Conservation (phyloP, 1,284 basidiomycete species). For the Pyrrhoderma noxium region DNA sequence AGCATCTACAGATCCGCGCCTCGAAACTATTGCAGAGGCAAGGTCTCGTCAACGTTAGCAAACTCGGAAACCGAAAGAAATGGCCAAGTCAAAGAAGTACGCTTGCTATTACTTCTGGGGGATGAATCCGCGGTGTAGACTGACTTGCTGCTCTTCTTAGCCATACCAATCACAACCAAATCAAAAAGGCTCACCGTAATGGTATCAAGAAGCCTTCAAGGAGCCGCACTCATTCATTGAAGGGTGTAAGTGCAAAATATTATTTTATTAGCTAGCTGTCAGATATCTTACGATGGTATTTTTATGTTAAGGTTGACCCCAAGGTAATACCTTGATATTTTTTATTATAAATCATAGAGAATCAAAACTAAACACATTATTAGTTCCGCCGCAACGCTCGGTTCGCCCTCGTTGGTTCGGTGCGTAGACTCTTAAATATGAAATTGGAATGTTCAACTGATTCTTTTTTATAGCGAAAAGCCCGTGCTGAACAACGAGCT, state of each 20-base stretch:
- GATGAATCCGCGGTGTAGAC: background rate
- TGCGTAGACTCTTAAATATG: constrained; percentile 33
- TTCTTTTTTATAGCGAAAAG: constrained; percentile 44
- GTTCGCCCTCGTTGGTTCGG: constrained; percentile 72
- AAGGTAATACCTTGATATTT: constrained; percentile 47
- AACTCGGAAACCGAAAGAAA: constrained; percentile 19
- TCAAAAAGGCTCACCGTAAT: constrained; percentile 93
- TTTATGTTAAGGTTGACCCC: constrained; percentile 75
- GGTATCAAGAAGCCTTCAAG: constrained; percentile 84
- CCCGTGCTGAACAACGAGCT: constrained; percentile 50
- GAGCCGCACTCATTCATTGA: constrained; percentile 76
- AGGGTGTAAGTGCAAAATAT: constrained; percentile 66
- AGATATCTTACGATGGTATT: constrained; percentile 11
- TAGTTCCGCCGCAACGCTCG: constrained; percentile 85
- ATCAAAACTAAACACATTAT: background rate
- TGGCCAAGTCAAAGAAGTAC: constrained; percentile 51
- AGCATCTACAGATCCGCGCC: too few relatives aligned
- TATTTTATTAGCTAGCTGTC: constrained; percentile 6
- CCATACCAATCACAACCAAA: constrained; percentile 93
- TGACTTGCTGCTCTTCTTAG: constrained; percentile 30
- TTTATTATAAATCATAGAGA: background rate
- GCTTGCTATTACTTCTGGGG: background rate
- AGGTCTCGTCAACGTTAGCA: background rate
- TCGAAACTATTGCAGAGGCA: too few relatives aligned
- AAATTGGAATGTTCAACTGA: constrained; percentile 17